A percentile compares a stretch with the other conserved stretches of the same genome.
Conservation (phyloP, 73 alveolate species). For the Tetrahymena malaccensis region DNA sequence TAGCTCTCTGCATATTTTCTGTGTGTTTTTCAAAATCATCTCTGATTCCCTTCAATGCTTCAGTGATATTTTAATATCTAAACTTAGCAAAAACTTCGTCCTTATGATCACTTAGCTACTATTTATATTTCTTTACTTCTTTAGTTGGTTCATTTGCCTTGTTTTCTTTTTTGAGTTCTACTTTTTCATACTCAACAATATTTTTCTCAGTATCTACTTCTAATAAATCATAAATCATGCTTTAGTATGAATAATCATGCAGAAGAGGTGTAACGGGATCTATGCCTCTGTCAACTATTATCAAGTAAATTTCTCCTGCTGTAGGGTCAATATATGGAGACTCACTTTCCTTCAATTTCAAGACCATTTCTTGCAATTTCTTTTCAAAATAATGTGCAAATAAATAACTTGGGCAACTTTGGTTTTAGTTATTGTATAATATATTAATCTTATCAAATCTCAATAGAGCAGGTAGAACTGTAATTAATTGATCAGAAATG, state of each 20-base stretch:
- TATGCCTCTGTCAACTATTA: conserved; percentile 13
- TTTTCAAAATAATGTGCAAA: not conserved
- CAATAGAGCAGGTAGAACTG: not conserved
- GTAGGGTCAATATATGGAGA: conserved; percentile 1
- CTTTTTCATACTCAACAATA: not conserved
- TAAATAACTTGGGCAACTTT: not conserved
- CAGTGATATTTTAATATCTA: conserved; percentile 22
- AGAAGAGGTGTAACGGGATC: conserved; percentile 29
- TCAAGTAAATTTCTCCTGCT: conserved; percentile 23
- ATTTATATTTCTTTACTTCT: conserved; percentile 4
- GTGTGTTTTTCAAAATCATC: conserved; percentile 12
- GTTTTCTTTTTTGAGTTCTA: not conserved
- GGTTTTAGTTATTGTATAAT: not conserved
- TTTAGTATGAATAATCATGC: conserved; percentile 33
- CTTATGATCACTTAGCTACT: not conserved
- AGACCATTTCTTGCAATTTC: not conserved
- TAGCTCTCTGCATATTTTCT: conserved; percentile 18
- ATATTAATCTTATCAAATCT: not conserved
- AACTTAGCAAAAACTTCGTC: conserved; percentile 28
- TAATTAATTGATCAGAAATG: not conserved
- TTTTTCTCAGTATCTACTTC: not conserved
- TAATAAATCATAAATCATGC: conserved; percentile 36
- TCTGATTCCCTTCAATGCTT: conserved; percentile 33
- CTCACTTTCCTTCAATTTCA: not conserved
- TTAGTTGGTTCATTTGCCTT: not conserved